Evolutionary conservation across 768 basidiomycete species (phyloP).

Genomic region (Termitomyces sp.): DNA sequence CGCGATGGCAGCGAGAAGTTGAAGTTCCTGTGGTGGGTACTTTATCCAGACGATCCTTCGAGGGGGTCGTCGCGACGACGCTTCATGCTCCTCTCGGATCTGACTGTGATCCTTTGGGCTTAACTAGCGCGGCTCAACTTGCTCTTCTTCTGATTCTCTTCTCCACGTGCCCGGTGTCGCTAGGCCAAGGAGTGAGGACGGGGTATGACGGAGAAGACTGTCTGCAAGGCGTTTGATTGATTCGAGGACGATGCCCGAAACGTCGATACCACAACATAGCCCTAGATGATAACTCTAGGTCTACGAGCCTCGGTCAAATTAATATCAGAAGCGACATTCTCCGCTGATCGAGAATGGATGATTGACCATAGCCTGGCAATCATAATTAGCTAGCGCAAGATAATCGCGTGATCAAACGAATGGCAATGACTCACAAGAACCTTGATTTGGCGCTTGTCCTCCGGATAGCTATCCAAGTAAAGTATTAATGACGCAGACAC

Average conservation of each 20-base stretch:
- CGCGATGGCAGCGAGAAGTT: no score
- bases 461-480: conserved; percentile 7
- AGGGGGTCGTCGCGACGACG: no score
- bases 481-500: conserved; percentile 6
- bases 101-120: no score
- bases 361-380: conserved; percentile 1
- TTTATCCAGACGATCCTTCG: no score
- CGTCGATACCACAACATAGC: conserved; percentile 6
- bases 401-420: not conserved
- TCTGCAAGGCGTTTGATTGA: conserved; percentile 1
- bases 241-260: not conserved
- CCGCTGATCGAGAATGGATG: not conserved
- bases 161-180: no score
- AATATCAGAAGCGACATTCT: not conserved
- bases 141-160: no score
- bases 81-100: no score
- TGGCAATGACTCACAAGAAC: conserved; percentile 3
- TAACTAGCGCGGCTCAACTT: no score
- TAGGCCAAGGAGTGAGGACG: no score
- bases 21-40: no score
- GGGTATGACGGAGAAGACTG: no score
- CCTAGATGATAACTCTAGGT: conserved; percentile 7
- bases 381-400: not conserved
- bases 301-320: not conserved
- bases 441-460: conserved; percentile 5